These are phyloP conservation scores for Phytophthora crassamura DNA, from an alignment of 352 stramenopile genomes.

Conservation along the genomic window DNA sequence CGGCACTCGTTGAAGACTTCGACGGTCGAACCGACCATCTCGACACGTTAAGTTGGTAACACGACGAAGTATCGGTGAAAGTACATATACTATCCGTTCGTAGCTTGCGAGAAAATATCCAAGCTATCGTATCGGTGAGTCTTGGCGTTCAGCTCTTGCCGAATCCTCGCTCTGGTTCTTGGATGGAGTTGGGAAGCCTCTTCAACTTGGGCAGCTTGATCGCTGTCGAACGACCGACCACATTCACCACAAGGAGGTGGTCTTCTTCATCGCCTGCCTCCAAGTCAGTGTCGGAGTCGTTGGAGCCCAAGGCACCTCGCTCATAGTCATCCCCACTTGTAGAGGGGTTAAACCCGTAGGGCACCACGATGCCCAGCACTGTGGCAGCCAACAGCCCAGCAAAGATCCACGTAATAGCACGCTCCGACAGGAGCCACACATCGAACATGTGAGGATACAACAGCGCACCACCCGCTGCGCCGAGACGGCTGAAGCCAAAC, in stretches of 20 bases:
- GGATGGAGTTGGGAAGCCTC: neutral
- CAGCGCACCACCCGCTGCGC: slow-evolving; percentile 22
- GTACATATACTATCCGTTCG: too few species aligned
- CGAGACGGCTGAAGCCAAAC: slow-evolving; percentile 32
- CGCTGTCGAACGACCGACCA: neutral
- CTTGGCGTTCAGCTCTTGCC: neutral
- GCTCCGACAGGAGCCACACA: slow-evolving; percentile 40
- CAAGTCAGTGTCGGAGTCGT: slow-evolving; percentile 20
- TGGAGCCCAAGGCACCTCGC: neutral
- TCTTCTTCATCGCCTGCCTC: slow-evolving; percentile 9
- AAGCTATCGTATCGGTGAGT: neutral
- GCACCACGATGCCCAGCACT: slow-evolving; percentile 26
- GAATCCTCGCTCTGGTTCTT: slow-evolving; percentile 1
- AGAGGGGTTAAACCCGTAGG: slow-evolving; percentile 20
- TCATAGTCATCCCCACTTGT: slow-evolving; percentile 1
- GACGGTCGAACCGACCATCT: too few species aligned
- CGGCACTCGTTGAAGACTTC: too few species aligned
- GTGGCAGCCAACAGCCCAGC: slow-evolving; percentile 23
- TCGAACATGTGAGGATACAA: slow-evolving; percentile 47
- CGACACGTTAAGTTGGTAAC: too few species aligned
- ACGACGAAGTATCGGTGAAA: too few species aligned
- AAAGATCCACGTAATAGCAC: slow-evolving; percentile 38
- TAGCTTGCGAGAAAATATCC: slow-evolving; percentile 3
- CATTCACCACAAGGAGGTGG: slow-evolving; percentile 2
- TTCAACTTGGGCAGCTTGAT: neutral